Conservation (phyloP, 2,329 filamentous ascomycete species). For the Lachnellula arida region DNA sequence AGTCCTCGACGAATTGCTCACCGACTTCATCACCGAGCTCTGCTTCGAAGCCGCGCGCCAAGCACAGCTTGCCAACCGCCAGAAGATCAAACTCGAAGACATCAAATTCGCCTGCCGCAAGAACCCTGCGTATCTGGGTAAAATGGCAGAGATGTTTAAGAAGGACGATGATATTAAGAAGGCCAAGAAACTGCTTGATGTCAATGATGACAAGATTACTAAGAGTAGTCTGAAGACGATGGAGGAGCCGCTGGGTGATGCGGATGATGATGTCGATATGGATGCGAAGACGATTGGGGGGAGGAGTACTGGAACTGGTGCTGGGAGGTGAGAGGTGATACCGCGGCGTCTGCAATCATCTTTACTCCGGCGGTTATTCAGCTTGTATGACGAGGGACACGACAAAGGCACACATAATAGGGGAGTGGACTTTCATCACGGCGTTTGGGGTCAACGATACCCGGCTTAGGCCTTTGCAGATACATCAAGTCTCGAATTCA, state of each 20-base stretch:
- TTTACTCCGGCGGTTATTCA: not conserved
- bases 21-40: slow-evolving; percentile 92
- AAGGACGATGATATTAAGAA: slow-evolving; percentile 84
- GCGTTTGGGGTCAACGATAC: slow-evolving; percentile 3
- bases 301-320: slow-evolving; percentile 15
- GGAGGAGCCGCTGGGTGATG: slow-evolving; percentile 48
- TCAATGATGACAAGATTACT: slow-evolving; percentile 59
- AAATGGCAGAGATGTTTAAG: slow-evolving; percentile 83
- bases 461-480: slow-evolving; percentile 2
- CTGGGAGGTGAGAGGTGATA: slow-evolving; percentile 7
- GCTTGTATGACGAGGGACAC: too few species aligned
- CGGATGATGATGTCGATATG: slow-evolving; percentile 46
- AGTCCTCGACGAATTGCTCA: slow-evolving; percentile 90
- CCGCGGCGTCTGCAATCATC: not conserved
- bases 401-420: not conserved
- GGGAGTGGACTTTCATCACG: slow-evolving; percentile 25
- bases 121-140: slow-evolving; percentile 79
- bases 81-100: slow-evolving; percentile 98
- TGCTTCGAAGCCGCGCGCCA: slow-evolving; percentile 84
- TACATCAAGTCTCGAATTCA: too few species aligned
- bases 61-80: slow-evolving; percentile 79
- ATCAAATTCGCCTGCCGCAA: slow-evolving; percentile 90
- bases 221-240: slow-evolving; percentile 42
- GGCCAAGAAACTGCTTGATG: slow-evolving; percentile 70
- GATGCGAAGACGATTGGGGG: slow-evolving; percentile 22